phyloP scores from a whole-genome alignment of 352 stramenopile genomes.

The Phytophthora litchii region DNA sequence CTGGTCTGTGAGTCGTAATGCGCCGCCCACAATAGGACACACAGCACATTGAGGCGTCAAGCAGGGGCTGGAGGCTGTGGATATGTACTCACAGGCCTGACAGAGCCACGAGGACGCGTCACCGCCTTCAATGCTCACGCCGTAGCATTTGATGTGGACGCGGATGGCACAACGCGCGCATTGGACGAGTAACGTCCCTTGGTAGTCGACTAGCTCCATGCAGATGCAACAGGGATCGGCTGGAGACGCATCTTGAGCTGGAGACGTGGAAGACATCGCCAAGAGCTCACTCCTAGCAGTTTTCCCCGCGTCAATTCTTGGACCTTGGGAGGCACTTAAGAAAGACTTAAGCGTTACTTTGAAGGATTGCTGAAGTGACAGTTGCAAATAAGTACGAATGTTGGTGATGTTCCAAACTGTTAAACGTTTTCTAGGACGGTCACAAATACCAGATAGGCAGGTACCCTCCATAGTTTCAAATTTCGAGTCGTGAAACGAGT shows the following conservation, averaged over 20 bases:
- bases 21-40: conserved; percentile 73
- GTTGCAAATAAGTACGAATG: too few relatives aligned
- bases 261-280: conserved; percentile 9
- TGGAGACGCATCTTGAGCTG: conserved; percentile 1
- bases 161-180: conserved; percentile 64
- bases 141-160: conserved; percentile 87
- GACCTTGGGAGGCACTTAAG: conserved; percentile 4
- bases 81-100: conserved; percentile 61
- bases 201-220: conserved; percentile 69
- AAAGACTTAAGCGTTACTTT: conserved; percentile 1
- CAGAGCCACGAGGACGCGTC: conserved; percentile 64
- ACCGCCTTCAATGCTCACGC: conserved; percentile 39
- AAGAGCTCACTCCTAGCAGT: not conserved
- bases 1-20: conserved; percentile 69
- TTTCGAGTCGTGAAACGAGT: too few relatives aligned
- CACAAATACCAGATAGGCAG: too few relatives aligned
- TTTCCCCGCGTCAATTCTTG: not conserved
- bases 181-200: conserved; percentile 62
- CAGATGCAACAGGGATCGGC: conserved; percentile 66
- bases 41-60: conserved; percentile 64
- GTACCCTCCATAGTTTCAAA: too few relatives aligned
- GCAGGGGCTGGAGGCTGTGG: not conserved
- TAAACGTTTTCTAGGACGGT: too few relatives aligned
- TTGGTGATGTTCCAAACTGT: too few relatives aligned
- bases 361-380: too few relatives aligned